Evolutionary conservation across 2,329 filamentous ascomycete genomes (phyloP), one percentile per base, ranked within the genome.

Genomic region (Zymoseptoria pseudotritici): DNA sequence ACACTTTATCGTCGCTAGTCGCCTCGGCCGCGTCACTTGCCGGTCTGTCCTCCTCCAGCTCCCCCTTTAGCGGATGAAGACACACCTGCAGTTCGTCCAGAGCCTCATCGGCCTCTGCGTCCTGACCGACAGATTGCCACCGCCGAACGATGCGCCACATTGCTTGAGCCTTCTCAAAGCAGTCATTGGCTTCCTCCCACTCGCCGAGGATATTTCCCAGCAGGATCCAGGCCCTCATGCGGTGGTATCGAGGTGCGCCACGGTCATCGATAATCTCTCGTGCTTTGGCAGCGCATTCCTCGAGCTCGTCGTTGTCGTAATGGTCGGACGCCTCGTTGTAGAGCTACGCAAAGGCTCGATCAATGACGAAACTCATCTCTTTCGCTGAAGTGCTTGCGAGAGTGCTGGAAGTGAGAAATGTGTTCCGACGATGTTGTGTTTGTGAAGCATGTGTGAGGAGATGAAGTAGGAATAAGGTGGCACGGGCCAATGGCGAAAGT

Each of bases 301-400:
- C 57, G 7, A 58, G 36, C 52, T 54, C 52, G 29, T 58, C 52
- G 5, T 50, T 17, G 46, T 55, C 42, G 57, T 58, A 55, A n/a
- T 36, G 36, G 3, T 58, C 31, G 19, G 52, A 31, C 6, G 36
- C 31, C 24, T 54, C 57, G 36, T 58, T 55, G 51, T 54, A 58
- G 11, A 29, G 19, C 10, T 20, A 1, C 20, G 9, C 26, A 21
- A 49, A 58, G 10, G 29, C 19, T 22, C 31, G 3, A 1, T 58
- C 52, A 51, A 54, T 13, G 11, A n/a, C 11, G 11, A 11, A 13
- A 6, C 21, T 22, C 21, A 22, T 22, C 21, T 22, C 21, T 22
- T 22, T 22, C 21, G 21, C 21, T 22, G 21, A 22, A 22, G 21
- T 22, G 21, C 21, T 22, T 22, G 21, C 21, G 4, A 22, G 21